A percentile compares a stretch with the other conserved stretches of the same genome.
Evolutionary conservation across 371 early-diverging fungal genomes (phyloP).

Genomic region (Rhizopus arrhizus): DNA sequence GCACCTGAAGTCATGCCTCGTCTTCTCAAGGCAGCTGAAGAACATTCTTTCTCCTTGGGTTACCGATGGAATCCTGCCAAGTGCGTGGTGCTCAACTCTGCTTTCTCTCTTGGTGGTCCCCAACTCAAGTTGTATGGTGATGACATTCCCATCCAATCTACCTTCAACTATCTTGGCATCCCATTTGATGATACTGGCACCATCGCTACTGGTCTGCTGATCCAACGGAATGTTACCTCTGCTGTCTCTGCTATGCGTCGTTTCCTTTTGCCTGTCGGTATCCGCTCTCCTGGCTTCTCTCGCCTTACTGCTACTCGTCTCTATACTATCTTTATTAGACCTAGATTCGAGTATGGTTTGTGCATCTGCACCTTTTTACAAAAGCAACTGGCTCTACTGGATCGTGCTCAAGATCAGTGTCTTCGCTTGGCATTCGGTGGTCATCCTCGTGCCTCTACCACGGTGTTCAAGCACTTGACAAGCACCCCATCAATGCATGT

Average conservation of each 20-base stretch:
- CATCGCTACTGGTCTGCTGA: background rate
- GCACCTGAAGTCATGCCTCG: background rate
- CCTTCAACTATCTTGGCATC: conserved; percentile 5
- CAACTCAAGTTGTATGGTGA: no score
- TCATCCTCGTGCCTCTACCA: background rate
- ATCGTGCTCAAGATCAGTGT: background rate
- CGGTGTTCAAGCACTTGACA: background rate
- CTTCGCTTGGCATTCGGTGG: background rate
- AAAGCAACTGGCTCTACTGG: background rate
- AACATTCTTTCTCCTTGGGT: no score
- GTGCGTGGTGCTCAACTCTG: no score
- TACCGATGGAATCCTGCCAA: no score
- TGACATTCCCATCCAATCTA: no score
- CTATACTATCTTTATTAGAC: conserved; percentile 6
- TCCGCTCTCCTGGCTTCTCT: conserved; percentile 8
- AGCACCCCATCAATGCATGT: background rate
- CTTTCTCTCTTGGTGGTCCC: no score
- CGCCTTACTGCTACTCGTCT: background rate
- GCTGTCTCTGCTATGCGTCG: conserved; percentile 4
- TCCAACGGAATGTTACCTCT: background rate
- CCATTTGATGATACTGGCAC: conserved; percentile 4
- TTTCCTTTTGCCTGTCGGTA: background rate
- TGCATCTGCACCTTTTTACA: background rate
- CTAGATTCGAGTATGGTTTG: conserved; percentile 7
- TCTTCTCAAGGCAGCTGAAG: background rate